Evolutionary conservation across 345 rosid species (phyloP), one percentile per base, ranked within the genome.

Genomic region (Lumnitzera racemosa): DNA sequence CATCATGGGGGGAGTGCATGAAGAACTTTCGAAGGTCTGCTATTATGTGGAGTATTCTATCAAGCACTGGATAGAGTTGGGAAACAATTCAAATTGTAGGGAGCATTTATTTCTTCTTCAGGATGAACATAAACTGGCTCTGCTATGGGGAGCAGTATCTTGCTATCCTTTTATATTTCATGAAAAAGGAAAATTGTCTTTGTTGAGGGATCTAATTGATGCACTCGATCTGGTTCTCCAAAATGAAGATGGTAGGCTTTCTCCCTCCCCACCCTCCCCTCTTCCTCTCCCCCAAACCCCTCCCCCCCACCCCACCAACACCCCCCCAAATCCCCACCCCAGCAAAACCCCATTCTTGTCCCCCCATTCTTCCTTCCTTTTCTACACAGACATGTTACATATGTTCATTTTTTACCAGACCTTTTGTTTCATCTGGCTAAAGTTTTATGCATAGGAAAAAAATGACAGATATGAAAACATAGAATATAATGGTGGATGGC

Each of bases 91-190:
- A 51, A 67, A 47, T 58, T 55, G 12, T 27, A 74, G 69, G 61
- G 67, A 67, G 48, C 36, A 55, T 27, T 64, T 72, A 47, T 71
- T 72, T 68, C 54, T 74, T 55, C 67, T 64, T 53, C 56, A 78
- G 69, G 77, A 72, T 48, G 61, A 67, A 61, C 53, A 71, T 31
- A 65, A 74, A 58, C 68, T 92, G 80, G 84, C 96, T 71, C 49
- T 55, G 51, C 71, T 87, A 24, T 87, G 97, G 96, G 95, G 87
- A 78, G 72, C 66, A 29, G 71, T 85, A 53, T 71, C 75, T 43
- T 87, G 97, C 79, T 86, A 72, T 80, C 90, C 94, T 48, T 63
- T 69, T 60, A 47, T 77, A 27, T 61, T 64, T 43, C 71, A 64
- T 68, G 70, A 65, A 59, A 78, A 64, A 61, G 81, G 64, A 61